A percentile compares a stretch with the other conserved stretches of the same genome.
Conservation (phyloP, 75 land plant species). For the Pinus albicaulis region DNA sequence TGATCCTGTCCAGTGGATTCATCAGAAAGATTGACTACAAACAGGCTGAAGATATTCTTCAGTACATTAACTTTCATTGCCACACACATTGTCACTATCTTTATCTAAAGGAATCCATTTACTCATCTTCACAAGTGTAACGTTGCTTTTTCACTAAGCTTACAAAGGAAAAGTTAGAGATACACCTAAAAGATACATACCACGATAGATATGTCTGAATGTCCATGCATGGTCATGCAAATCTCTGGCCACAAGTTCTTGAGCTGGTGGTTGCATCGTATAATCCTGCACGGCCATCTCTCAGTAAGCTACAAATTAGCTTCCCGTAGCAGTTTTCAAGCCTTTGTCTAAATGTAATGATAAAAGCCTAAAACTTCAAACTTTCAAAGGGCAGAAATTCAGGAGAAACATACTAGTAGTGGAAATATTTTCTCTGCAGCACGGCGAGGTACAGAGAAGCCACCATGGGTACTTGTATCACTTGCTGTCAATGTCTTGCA, state of each 20-base stretch:
- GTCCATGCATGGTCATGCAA: constrained; percentile 85
- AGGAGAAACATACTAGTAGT: constrained; percentile 47
- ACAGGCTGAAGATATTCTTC: neutral
- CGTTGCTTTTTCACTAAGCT: too few relatives aligned
- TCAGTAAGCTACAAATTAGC: neutral
- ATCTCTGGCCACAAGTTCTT: constrained; percentile 82
- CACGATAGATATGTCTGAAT: constrained; percentile 92
- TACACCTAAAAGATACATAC: constrained; percentile 19
- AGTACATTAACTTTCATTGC: neutral
- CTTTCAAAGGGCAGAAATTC: neutral
- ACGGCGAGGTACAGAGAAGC: constrained; percentile 89
- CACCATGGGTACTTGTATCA: constrained; percentile 94
- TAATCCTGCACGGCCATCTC: constrained; percentile 50
- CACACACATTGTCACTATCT: neutral
- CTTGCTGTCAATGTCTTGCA: constrained; percentile 93
- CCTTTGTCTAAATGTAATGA: neutral
- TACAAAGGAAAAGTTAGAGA: too few relatives aligned
- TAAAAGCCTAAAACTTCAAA: neutral
- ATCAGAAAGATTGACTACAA: neutral
- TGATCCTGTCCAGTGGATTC: neutral
- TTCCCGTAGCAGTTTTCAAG: neutral
- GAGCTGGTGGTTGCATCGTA: constrained; percentile 82
- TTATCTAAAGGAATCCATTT: neutral
- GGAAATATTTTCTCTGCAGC: constrained; percentile 94
- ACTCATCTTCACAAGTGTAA: too few relatives aligned